phyloP scores from a whole-genome alignment of 2,329 filamentous ascomycete genomes.

The Talaromyces rugulosus region DNA sequence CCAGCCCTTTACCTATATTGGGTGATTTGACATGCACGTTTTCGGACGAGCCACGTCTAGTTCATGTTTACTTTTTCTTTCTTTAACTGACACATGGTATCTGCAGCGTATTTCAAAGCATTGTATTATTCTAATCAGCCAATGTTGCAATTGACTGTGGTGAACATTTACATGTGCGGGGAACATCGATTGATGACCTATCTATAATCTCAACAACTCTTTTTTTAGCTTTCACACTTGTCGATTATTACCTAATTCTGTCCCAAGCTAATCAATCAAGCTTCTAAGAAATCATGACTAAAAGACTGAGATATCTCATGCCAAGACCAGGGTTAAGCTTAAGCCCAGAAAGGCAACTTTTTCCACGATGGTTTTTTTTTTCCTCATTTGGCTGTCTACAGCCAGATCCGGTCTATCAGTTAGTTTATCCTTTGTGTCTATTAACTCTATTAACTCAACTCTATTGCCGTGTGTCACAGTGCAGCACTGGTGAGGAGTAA shows the following conservation, averaged over 20 bases:
- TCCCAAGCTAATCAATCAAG: background rate
- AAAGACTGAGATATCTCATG: background rate
- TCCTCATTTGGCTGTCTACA: background rate
- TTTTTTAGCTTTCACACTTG: background rate
- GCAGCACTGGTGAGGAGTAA: background rate
- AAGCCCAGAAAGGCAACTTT: background rate
- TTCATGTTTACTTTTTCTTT: background rate
- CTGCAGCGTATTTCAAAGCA: background rate
- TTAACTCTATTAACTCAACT: background rate
- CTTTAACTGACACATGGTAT: background rate
- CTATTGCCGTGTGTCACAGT: background rate
- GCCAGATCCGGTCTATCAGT: background rate
- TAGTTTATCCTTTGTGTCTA: background rate
- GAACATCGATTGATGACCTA: background rate
- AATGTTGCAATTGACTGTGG: background rate
- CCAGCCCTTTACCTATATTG: no score
- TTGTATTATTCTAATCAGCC: background rate
- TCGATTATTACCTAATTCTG: background rate
- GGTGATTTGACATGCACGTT: background rate
- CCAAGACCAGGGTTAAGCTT: background rate
- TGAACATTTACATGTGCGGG: background rate
- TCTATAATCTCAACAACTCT: background rate
- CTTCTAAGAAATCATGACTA: background rate
- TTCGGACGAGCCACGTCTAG: background rate
- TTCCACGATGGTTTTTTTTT: background rate